Evolutionary conservation across 1,284 basidiomycete genomes (phyloP).

Genomic region (Earliella scabrosa): DNA sequence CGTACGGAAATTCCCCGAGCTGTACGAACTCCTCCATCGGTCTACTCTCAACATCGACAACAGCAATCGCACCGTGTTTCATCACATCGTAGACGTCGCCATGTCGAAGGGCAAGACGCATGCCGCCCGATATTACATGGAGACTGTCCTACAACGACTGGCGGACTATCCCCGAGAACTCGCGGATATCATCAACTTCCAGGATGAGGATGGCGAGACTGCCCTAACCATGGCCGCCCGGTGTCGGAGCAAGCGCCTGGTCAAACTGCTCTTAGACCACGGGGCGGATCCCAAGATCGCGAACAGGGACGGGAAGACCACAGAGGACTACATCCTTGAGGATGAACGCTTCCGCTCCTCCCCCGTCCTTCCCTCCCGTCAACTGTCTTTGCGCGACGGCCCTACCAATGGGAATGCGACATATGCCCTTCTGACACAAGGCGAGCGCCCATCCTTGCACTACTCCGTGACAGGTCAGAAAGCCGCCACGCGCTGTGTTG

Average conservation of each 20-base stretch:
- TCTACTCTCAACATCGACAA: conserved; percentile 99
- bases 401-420: conserved; percentile 44
- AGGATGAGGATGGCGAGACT: conserved; percentile 99
- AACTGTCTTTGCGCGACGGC: conserved; percentile 62
- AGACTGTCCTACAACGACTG: conserved; percentile 89
- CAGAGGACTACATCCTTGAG: conserved; percentile 99
- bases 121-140: conserved; percentile 98
- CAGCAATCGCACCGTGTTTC: conserved; percentile 97
- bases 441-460: conserved; percentile 75
- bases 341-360: conserved; percentile 97
- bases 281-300: conserved; percentile 96
- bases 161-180: conserved; percentile 97
- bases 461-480: conserved; percentile 88
- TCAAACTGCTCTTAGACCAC: conserved; percentile 95
- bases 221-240: conserved; percentile 96
- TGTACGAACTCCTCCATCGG: conserved; percentile 96
- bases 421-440: conserved; percentile 19
- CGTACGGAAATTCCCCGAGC: conserved; percentile 97
- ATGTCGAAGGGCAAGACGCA: conserved; percentile 98
- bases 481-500: conserved; percentile 84
- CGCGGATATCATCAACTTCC: conserved; percentile 99
- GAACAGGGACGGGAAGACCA: conserved; percentile 95
- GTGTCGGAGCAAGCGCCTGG: conserved; percentile 95
- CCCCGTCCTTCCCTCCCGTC: conserved; percentile 74
- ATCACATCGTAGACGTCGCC: conserved; percentile 98